A percentile compares a stretch with the other conserved stretches of the same genome.
Conservation (phyloP, 352 stramenopile genomes). For the Phytophthora multivora region DNA sequence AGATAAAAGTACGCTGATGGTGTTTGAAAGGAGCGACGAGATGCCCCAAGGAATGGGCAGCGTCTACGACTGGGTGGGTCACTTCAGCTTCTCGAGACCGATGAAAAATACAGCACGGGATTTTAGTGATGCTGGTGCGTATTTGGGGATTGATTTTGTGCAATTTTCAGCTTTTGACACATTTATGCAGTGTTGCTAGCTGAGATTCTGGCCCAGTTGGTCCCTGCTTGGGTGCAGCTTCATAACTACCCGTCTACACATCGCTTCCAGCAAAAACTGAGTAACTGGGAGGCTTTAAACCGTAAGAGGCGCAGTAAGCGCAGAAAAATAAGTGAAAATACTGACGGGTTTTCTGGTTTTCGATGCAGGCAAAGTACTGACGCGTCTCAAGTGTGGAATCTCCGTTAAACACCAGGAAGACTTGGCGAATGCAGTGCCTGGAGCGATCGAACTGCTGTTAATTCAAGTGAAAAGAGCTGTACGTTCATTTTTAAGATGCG, state of each 20-base stretch:
- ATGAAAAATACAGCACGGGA: slow-evolving; percentile 45
- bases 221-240: slow-evolving; percentile 50
- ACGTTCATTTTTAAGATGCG: neutral
- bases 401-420: slow-evolving; percentile 51
- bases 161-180: neutral
- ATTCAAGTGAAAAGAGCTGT: slow-evolving; percentile 54
- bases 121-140: slow-evolving; percentile 51
- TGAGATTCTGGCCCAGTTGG: slow-evolving; percentile 52
- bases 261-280: slow-evolving; percentile 52
- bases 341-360: too few relatives aligned
- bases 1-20: slow-evolving; percentile 4
- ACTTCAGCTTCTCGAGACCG: slow-evolving; percentile 50
- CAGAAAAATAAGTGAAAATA: neutral
- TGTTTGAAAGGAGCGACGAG: slow-evolving; percentile 22
- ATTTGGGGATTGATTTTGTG: neutral
- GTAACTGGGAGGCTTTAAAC: slow-evolving; percentile 66
- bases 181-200: slow-evolving; percentile 41
- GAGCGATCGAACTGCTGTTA: slow-evolving; percentile 46
- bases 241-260: slow-evolving; percentile 53
- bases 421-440: slow-evolving; percentile 43
- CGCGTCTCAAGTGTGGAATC: slow-evolving; percentile 49
- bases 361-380: slow-evolving; percentile 49
- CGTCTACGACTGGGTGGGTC: slow-evolving; percentile 46
- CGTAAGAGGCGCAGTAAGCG: slow-evolving; percentile 28
- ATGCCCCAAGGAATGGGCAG: slow-evolving; percentile 31